Evolutionary conservation across 192 early-diverging fungal genomes (phyloP).

Genomic region (Umbelopsis vinacea): DNA sequence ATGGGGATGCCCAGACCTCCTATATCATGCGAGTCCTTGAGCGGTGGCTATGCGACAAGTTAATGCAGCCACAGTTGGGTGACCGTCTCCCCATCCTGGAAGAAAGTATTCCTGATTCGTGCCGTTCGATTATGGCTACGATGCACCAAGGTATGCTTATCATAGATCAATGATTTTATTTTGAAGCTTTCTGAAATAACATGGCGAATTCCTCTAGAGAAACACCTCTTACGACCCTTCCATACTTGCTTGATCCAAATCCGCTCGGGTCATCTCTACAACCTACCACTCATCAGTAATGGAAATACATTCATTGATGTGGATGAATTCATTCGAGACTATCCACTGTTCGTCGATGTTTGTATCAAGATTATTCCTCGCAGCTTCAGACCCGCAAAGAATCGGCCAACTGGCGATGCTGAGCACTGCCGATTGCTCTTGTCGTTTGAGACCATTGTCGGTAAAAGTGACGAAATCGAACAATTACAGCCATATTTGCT

Average conservation of each 20-base stretch:
- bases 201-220: constrained; percentile 4
- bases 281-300: constrained; percentile 20
- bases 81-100: constrained; percentile 44
- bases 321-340: constrained; percentile 23
- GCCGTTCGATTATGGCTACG: constrained; percentile 36
- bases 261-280: constrained; percentile 43
- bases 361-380: constrained; percentile 40
- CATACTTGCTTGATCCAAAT: constrained; percentile 43
- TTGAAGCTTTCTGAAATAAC: background rate
- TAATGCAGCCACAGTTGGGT: constrained; percentile 45
- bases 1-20: constrained; percentile 47
- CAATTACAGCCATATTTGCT: constrained; percentile 20
- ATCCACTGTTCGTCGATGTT: constrained; percentile 46
- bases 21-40: constrained; percentile 40
- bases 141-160: background rate
- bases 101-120: constrained; percentile 42
- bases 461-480: constrained; percentile 11
- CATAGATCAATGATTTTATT: background rate
- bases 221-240: constrained; percentile 22
- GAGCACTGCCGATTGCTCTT: constrained; percentile 7
- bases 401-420: background rate
- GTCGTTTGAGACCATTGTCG: constrained; percentile 14
- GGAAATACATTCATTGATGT: constrained; percentile 13
- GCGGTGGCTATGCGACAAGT: constrained; percentile 39
- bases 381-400: background rate